These are phyloP conservation scores for Ceratocystiopsis sp. DNA, from an alignment of 2,329 filamentous ascomycete species.

Conservation along the genomic window DNA sequence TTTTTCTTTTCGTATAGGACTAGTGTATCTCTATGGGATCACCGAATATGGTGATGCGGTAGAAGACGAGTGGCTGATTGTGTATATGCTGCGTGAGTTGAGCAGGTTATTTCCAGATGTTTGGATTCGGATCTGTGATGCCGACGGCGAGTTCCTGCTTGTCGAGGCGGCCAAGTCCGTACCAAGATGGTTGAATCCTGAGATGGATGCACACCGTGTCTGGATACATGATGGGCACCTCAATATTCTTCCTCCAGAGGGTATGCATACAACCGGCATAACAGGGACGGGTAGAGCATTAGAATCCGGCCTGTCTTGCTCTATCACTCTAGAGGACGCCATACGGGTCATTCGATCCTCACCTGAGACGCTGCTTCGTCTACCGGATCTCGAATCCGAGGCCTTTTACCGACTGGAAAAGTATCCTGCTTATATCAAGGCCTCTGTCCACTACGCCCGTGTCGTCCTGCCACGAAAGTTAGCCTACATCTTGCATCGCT, in stretches of 20 bases:
- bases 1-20: slow-evolving; percentile 16
- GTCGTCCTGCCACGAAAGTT: slow-evolving; percentile 66
- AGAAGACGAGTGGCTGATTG: slow-evolving; percentile 94
- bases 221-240: slow-evolving; percentile 60
- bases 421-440: slow-evolving; percentile 59
- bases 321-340: slow-evolving; percentile 48
- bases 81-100: slow-evolving; percentile 72
- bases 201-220: slow-evolving; percentile 71
- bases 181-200: slow-evolving; percentile 81
- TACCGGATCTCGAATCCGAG: slow-evolving; percentile 62
- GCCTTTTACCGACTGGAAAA: slow-evolving; percentile 78
- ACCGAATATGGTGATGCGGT: slow-evolving; percentile 89
- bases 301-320: slow-evolving; percentile 10
- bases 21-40: slow-evolving; percentile 52
- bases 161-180: slow-evolving; percentile 82
- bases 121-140: slow-evolving; percentile 73
- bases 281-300: too few relatives aligned
- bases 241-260: slow-evolving; percentile 3
- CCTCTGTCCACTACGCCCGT: slow-evolving; percentile 59
- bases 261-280: too few relatives aligned
- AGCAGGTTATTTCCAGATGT: slow-evolving; percentile 53
- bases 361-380: slow-evolving; percentile 47
- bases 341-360: slow-evolving; percentile 39
- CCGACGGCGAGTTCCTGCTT: slow-evolving; percentile 87
- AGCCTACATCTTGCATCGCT: slow-evolving; percentile 59